These are phyloP conservation scores for Teunomyces atbi DNA, from an alignment of 805 yeast species.

Conservation along the genomic window DNA sequence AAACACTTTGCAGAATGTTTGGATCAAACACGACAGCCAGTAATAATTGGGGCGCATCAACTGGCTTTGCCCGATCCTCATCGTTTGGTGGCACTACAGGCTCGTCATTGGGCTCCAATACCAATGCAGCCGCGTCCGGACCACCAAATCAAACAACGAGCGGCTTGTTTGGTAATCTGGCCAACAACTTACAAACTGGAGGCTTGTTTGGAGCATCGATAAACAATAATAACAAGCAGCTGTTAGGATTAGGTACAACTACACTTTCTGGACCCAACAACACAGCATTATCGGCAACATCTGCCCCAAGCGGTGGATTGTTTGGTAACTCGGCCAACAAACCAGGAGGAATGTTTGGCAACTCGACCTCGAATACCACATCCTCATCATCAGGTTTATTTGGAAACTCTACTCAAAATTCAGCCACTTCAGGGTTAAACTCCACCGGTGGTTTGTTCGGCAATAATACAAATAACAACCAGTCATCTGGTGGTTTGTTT, in stretches of 20 bases:
- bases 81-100: constrained; percentile 17
- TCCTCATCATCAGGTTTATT: neutral
- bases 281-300: constrained; percentile 11
- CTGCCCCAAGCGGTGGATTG: constrained; percentile 16
- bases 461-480: no score
- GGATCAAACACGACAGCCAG: constrained; percentile 11
- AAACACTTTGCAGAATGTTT: constrained; percentile 8
- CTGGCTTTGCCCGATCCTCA: constrained; percentile 21
- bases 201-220: constrained; percentile 1
- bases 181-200: constrained; percentile 5
- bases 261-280: constrained; percentile 2
- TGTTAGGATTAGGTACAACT: constrained; percentile 7
- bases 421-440: no score
- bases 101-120: constrained; percentile 11
- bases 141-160: constrained; percentile 15
- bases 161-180: constrained; percentile 5
- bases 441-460: no score
- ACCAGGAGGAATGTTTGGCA: constrained; percentile 21
- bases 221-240: neutral
- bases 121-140: constrained; percentile 12
- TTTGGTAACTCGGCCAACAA: constrained; percentile 17
- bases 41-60: constrained; percentile 20
- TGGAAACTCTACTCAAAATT: no score
- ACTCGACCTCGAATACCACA: neutral
- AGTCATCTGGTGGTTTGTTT: no score